Evolutionary conservation across 768 basidiomycete genomes (phyloP).

Genomic region (Rubroboletus satanas): DNA sequence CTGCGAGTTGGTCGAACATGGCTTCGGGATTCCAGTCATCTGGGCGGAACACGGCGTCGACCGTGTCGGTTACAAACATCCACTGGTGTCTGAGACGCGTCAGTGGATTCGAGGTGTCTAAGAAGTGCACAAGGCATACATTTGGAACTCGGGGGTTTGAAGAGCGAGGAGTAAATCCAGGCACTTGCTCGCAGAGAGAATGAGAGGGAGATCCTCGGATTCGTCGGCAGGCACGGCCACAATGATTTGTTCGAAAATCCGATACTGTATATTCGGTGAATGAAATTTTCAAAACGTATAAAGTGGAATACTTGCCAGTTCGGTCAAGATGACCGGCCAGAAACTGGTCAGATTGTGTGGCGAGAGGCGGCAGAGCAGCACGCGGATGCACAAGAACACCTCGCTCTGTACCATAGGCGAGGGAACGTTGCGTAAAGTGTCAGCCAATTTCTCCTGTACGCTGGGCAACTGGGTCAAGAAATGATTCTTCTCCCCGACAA

Average conservation of each 20-base stretch:
- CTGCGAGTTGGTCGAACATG: conserved; percentile 87
- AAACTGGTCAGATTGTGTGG: conserved; percentile 91
- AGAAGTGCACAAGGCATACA: conserved; percentile 45
- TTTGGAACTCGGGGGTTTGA: conserved; percentile 97
- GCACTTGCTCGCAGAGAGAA: conserved; percentile 91
- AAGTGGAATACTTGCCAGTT: conserved; percentile 56
- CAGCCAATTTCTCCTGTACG: conserved; percentile 97
- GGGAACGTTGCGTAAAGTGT: conserved; percentile 75
- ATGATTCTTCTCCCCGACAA: conserved; percentile 86
- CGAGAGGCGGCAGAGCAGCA: conserved; percentile 85
- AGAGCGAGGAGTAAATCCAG: conserved; percentile 88
- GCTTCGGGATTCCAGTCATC: conserved; percentile 81
- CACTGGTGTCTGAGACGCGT: conserved; percentile 74
- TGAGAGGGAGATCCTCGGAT: conserved; percentile 77
- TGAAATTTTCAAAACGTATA: no score
- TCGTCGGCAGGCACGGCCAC: conserved; percentile 69
- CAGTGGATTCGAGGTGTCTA: neutral
- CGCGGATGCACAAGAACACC: conserved; percentile 90
- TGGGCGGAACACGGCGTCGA: conserved; percentile 88
- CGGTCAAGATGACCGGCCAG: conserved; percentile 94
- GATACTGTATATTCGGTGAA: conserved; percentile 53
- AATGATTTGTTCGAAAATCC: conserved; percentile 83
- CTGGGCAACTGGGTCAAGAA: conserved; percentile 85
- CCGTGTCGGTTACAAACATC: conserved; percentile 98
- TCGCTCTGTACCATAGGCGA: conserved; percentile 88